Evolutionary conservation across 441 rosid species (phyloP).

Genomic region (Pelargonium citronellum): DNA sequence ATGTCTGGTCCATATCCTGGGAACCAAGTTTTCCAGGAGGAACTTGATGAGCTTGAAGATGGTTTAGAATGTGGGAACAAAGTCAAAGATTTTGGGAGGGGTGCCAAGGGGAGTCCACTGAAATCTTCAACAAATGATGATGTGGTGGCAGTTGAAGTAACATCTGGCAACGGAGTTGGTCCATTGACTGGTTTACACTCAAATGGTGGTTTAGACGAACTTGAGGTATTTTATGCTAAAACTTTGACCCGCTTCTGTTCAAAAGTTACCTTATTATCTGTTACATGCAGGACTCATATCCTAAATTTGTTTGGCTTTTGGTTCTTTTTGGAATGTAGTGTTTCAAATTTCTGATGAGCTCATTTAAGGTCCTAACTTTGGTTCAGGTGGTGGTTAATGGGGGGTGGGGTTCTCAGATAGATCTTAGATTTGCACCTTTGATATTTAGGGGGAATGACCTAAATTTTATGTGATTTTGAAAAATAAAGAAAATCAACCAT

Average conservation of each 20-base stretch:
- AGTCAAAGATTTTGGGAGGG: constrained; percentile 27
- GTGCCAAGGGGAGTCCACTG: constrained; percentile 23
- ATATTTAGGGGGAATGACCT: no score
- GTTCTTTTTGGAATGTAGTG: no score
- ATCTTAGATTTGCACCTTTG: no score
- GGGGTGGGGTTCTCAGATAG: no score
- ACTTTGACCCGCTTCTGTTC: background rate
- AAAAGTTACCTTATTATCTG: background rate
- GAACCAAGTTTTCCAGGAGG: constrained; percentile 49
- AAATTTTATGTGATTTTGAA: no score
- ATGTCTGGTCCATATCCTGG: constrained; percentile 44
- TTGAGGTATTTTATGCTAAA: constrained; percentile 53
- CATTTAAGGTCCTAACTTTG: no score
- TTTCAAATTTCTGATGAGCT: no score
- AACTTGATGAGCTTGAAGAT: constrained; percentile 69
- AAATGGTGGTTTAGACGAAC: constrained; percentile 56
- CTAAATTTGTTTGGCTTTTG: background rate
- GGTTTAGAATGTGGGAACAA: constrained; percentile 38
- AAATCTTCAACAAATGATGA: constrained; percentile 28
- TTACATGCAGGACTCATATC: background rate
- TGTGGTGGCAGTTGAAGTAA: constrained; percentile 23
- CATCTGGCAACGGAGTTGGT: constrained; percentile 29
- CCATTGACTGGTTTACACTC: constrained; percentile 31
- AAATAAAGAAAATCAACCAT: no score
- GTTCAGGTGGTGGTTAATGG: no score